Evolutionary conservation across 257 asterid species (phyloP).

Genomic region (Rauvolfia tetraphylla): DNA sequence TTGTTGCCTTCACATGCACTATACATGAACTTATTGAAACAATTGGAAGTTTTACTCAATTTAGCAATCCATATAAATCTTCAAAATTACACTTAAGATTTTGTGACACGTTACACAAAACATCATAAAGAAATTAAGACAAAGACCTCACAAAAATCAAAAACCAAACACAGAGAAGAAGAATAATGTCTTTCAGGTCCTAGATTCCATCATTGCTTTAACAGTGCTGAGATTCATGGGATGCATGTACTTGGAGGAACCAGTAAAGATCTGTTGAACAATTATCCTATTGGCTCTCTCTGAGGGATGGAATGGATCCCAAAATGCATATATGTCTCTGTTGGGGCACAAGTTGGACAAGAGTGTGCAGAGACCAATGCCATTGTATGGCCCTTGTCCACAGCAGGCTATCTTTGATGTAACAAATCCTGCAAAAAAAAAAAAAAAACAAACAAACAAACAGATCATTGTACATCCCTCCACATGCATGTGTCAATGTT

Average conservation of each 20-base stretch:
- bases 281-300: slow-evolving; percentile 67
- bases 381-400: slow-evolving; percentile 84
- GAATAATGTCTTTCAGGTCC: slow-evolving; percentile 22
- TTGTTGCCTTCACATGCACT: neutral
- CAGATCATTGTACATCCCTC: neutral
- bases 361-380: slow-evolving; percentile 66
- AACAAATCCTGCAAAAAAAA: slow-evolving; percentile 44
- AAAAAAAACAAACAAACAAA: neutral
- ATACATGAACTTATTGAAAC: neutral
- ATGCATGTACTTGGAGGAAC: slow-evolving; percentile 44
- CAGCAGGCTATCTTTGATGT: slow-evolving; percentile 80
- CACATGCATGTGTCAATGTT: neutral
- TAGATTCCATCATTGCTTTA: slow-evolving; percentile 46
- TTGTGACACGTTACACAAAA: neutral
- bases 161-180: neutral
- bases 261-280: slow-evolving; percentile 57
- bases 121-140: neutral
- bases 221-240: slow-evolving; percentile 72
- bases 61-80: neutral
- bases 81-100: neutral
- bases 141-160: too few species aligned
- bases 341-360: slow-evolving; percentile 73
- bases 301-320: slow-evolving; percentile 78
- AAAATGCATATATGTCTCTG: slow-evolving; percentile 62
- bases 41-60: neutral